Base-by-base conservation (phyloP, 164 flowering plant genomes). In the Santalum album region DNA sequence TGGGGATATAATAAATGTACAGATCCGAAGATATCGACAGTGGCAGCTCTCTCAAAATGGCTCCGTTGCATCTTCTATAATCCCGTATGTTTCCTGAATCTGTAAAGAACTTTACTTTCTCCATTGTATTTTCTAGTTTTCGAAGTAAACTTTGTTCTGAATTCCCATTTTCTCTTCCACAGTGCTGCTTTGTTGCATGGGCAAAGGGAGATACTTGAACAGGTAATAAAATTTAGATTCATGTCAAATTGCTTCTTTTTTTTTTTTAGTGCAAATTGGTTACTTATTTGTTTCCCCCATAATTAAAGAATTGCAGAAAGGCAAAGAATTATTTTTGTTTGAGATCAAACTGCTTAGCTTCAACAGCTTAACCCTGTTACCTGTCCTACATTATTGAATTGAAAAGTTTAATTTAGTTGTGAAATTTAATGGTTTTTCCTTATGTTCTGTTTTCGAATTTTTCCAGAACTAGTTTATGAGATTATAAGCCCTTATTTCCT, bases 171-270 rank as follows among this genome's bases (percentile, higher is more conserved):
- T 65, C 20, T 40, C 26, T 50, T 0, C 35, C 15, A 48, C 44
- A 91, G 98, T 50, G 86, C 98, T 57, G 81, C 92, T 56, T 58
- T 91, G 63, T 63, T 92, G 79, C 99, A 83, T 75, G 99, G 99
- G 48, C 77, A 73, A 49, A 78, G 99, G 70, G 92, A 83, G 70
- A 70, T 52, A 54, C 82, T 87, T 61, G 81, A 74, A 65, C 83
- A 72, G 96, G 99, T 88, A 70, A 67, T 42, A 47, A n/a, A 18
- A 48, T 66, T 9, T 55, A 18, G 25, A 34, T 22, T 39, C 20
- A 22, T 16, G 7, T 36, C 5, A 21, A 26, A 5, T 15, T 56
- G 55, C 24, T 36, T 42, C 12, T 12, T 36, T 2, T 18, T 42
- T 42, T n/a, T 20, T 21, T 5, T 42, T n/a, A n/a, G n/a, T n/a